Evolutionary conservation across 768 basidiomycete species (phyloP), one percentile per base, ranked within the genome.

Genomic region (Hysterangium stoloniferum): DNA sequence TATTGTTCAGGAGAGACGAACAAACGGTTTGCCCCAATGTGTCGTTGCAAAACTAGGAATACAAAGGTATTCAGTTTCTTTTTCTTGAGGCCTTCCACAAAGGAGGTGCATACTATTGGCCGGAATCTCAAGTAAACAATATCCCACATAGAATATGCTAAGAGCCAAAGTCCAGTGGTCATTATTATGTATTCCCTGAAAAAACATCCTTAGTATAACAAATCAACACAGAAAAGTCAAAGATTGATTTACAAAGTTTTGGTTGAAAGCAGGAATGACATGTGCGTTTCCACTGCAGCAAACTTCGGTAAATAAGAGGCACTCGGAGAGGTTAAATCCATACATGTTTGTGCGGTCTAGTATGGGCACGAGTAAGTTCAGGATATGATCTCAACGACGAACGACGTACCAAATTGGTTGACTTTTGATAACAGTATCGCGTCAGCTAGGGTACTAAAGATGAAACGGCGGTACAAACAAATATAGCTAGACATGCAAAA

Each of bases 141-240:
- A 79, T 37, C 78, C 78, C 22, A 78, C 75, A 52, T 79, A 79
- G 61, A 79, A 79, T 22, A 80, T 76, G 52, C 76, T 76, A 37
- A 79, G 60, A 3, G 70, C 78, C 8, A 79, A 60, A 0, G 78
- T 78, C 77, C 77, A 79, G 60, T 71, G 75, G 52, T 73, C 66
- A 57, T 80, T 80, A 37, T 66, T 62, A 19, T 71, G 71, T 44
- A 79, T 71, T 19, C 71, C 77, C 76, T 78, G 34, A 5, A 38
- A 12, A 33, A 31, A 13, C 7, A 45, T 22, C n/a, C n/a, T n/a
- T n/a, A n/a, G n/a, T n/a, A n/a, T n/a, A n/a, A n/a, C n/a, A n/a
- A n/a, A n/a, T n/a, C n/a, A n/a, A n/a, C n/a, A n/a, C 11, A 51
- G 17, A 12, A 15, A 20, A 46, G 11, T 37, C 36, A 24, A 22